A percentile compares a stretch with the other conserved stretches of the same genome.
Evolutionary conservation across 225 moss, liverwort and hornwort genomes (phyloP).

Genomic region (Marchantia paleacea): DNA sequence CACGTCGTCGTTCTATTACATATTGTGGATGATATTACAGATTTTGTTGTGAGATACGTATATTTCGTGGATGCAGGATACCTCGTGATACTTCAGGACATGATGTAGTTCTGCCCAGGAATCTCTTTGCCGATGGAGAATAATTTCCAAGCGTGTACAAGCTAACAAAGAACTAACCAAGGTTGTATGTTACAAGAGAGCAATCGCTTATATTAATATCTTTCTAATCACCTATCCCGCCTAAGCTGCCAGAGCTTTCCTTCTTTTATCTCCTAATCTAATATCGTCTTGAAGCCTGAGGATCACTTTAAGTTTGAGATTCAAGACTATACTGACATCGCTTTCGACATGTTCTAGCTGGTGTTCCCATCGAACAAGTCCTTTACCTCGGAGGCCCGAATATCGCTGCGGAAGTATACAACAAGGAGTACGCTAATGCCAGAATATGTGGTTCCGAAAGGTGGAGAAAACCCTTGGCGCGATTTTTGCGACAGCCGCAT

Average conservation of each 20-base stretch:
- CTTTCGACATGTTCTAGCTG: constrained; percentile 48
- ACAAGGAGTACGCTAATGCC: constrained; percentile 90
- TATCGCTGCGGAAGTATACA: constrained; percentile 92
- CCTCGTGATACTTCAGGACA: neutral
- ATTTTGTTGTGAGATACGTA: neutral
- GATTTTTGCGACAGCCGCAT: constrained; percentile 84
- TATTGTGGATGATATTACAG: neutral
- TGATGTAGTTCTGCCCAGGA: neutral
- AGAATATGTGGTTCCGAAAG: constrained; percentile 88
- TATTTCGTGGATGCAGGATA: neutral
- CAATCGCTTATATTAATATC: too few species aligned
- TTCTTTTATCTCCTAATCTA: neutral
- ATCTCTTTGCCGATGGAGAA: neutral
- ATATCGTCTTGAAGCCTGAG: neutral
- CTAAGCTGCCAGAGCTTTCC: neutral
- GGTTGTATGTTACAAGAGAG: too few species aligned
- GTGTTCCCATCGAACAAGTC: constrained; percentile 75
- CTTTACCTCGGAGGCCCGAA: constrained; percentile 90
- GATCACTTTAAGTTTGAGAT: neutral
- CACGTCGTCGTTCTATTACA: neutral
- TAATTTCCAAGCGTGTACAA: neutral
- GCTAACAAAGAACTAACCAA: neutral
- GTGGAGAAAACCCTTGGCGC: constrained; percentile 78
- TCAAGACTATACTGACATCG: neutral
- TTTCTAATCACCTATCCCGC: too few species aligned